Evolutionary conservation across 2,329 filamentous ascomycete species (phyloP).

Genomic region (Fusarium haematococcum): DNA sequence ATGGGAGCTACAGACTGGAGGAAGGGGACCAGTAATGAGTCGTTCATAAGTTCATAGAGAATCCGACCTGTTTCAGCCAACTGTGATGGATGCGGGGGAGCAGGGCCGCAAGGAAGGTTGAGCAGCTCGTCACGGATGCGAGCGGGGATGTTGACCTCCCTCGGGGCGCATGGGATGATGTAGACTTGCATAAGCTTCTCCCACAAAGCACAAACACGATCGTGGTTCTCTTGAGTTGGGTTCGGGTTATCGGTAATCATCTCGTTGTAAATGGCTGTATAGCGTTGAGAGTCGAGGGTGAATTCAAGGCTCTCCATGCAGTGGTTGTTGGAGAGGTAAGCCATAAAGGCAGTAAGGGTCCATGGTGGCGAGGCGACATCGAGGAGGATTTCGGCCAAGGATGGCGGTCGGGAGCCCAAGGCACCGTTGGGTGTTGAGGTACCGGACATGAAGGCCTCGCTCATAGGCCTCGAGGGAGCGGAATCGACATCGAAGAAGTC

Average conservation of each 20-base stretch:
- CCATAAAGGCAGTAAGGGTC: slow-evolving; percentile 93
- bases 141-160: slow-evolving; percentile 91
- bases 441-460: slow-evolving; percentile 60
- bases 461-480: slow-evolving; percentile 61
- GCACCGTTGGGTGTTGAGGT: slow-evolving; percentile 49
- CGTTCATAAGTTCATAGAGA: slow-evolving; percentile 96
- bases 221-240: slow-evolving; percentile 57
- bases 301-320: slow-evolving; percentile 97
- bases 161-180: slow-evolving; percentile 84
- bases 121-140: slow-evolving; percentile 86
- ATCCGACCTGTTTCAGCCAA: slow-evolving; percentile 87
- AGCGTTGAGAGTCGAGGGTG: slow-evolving; percentile 91
- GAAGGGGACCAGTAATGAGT: slow-evolving; percentile 93
- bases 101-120: slow-evolving; percentile 62
- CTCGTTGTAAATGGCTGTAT: slow-evolving; percentile 70
- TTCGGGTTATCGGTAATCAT: slow-evolving; percentile 53
- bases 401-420: slow-evolving; percentile 64
- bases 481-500: slow-evolving; percentile 58
- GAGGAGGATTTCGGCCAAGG: slow-evolving; percentile 86
- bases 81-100: slow-evolving; percentile 78
- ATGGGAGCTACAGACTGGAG: slow-evolving; percentile 72
- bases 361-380: slow-evolving; percentile 89
- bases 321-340: slow-evolving; percentile 95
- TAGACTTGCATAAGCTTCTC: slow-evolving; percentile 89
- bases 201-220: slow-evolving; percentile 86